phyloP scores from a whole-genome alignment of 495 filamentous ascomycete genomes.

The Tuber indicum region DNA sequence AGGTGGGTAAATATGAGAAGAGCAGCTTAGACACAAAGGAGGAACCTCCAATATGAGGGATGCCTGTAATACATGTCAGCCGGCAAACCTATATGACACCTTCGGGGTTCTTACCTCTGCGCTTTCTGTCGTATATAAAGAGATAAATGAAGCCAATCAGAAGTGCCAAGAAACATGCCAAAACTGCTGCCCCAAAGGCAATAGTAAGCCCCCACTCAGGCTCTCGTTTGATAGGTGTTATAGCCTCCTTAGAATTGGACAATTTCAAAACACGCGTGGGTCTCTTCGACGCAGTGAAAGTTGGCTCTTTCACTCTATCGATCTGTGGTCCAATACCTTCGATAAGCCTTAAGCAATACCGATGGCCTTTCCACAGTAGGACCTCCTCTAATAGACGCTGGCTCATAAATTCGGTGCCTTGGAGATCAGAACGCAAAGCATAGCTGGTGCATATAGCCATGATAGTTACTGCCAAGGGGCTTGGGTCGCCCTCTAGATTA shows the following conservation, averaged over 20 bases:
- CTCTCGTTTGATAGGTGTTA: background rate
- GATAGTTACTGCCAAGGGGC: background rate
- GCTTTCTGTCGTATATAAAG: background rate
- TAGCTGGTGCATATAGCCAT: constrained; percentile 1
- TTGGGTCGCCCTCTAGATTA: constrained; percentile 10
- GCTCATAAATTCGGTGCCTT: background rate
- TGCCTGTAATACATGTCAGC: background rate
- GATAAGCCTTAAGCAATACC: background rate
- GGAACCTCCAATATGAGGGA: constrained; percentile 3
- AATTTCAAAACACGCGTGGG: background rate
- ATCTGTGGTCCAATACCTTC: background rate
- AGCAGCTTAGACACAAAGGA: constrained; percentile 12
- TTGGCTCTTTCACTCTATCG: background rate
- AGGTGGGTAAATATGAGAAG: constrained; percentile 45
- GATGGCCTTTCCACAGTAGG: background rate
- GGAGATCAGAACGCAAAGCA: background rate
- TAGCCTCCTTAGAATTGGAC: background rate
- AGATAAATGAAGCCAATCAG: background rate
- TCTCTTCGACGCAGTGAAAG: background rate
- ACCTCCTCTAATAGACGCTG: background rate
- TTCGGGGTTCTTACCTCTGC: background rate
- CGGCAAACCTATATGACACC: background rate
- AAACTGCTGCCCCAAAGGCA: background rate
- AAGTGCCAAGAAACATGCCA: background rate
- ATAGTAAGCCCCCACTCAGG: background rate